Conservation (phyloP, 306 rosid species). For the Prunus fruticosa region DNA sequence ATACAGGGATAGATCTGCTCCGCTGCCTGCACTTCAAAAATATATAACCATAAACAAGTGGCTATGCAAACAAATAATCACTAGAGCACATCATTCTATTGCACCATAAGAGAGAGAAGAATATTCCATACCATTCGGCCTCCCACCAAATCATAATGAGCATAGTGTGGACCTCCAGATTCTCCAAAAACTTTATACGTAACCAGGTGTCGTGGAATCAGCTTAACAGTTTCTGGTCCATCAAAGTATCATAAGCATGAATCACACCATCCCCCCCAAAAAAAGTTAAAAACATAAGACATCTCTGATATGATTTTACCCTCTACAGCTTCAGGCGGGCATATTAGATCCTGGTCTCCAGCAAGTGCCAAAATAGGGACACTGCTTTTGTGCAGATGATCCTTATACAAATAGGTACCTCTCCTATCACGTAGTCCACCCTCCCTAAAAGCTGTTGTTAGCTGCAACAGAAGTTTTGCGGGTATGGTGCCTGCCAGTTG, state of each 20-base stretch:
- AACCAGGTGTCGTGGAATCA: constrained; percentile 78
- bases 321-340: constrained; percentile 98
- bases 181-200: constrained; percentile 75
- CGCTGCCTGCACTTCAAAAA: constrained; percentile 59
- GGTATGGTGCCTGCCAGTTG: constrained; percentile 83
- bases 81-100: not conserved
- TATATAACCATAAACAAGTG: constrained; percentile 25
- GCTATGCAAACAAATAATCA: constrained; percentile 14
- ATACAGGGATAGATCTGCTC: constrained; percentile 86
- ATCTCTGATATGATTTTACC: constrained; percentile 45
- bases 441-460: constrained; percentile 89
- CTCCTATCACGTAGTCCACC: constrained; percentile 72
- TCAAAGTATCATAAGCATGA: constrained; percentile 18
- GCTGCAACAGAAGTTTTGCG: constrained; percentile 84
- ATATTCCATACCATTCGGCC: constrained; percentile 69
- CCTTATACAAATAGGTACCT: constrained; percentile 68
- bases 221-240: constrained; percentile 68
- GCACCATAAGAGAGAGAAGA: constrained; percentile 11
- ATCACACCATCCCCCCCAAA: not conserved
- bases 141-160: constrained; percentile 98
- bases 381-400: constrained; percentile 63
- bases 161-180: constrained; percentile 87
- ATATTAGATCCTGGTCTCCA: constrained; percentile 89
- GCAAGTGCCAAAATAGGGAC: constrained; percentile 87
- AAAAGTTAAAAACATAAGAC: constrained; percentile 9